Base-by-base conservation (phyloP, 495 filamentous ascomycete genomes). In the Aspergillus taichungensis region DNA sequence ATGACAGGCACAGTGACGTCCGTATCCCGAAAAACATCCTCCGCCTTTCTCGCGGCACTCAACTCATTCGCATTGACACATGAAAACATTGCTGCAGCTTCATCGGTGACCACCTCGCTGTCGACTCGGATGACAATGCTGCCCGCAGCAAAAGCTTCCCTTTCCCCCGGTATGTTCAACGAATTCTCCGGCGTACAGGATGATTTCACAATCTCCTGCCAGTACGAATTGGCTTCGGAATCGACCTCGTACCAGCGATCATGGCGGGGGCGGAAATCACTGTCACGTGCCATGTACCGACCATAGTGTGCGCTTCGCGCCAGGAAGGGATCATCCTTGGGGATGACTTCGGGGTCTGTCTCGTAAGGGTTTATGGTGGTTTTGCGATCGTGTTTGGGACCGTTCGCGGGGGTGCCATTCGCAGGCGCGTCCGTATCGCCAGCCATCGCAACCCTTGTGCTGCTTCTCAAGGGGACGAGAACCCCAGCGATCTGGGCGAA, bases 51-150 rank as follows among this genome's bases (percentile, higher is more conserved):
- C 27, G 68, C 59, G 2, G 68, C 57, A 9, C 50, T 60, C 8
- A 66, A 32, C 43, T 69, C 68, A 43, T 72, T 72, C 29, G 65
- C 84, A 82, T 89, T 61, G 68, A 80, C 14, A 73, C 76, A 63
- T 67, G 82, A 62, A 45, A 62, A 69, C 49, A 48, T 52, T 35
- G 65, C 61, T 13, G 56, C 50, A 6, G 59, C 50, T 29, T 43
- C 32, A 35, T 49, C 61, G 24, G 53, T 46, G 5, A 37, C 55
- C 13, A 49, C 35, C 40, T 64, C 59, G 9, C 49, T 45, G 42
- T 72, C 68, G n/a, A 70, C 60, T 47, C 62, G 45, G 45, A 70
- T 61, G 27, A 70, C 59, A 13, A 69, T 56, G 37, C 59, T 68
- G 36, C 67, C 68, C 37, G 53, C 62, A 52, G 63, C 62, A 34